These are phyloP conservation scores for Brettanomyces custersianus DNA, from an alignment of 805 yeast genomes.

Conservation along the genomic window DNA sequence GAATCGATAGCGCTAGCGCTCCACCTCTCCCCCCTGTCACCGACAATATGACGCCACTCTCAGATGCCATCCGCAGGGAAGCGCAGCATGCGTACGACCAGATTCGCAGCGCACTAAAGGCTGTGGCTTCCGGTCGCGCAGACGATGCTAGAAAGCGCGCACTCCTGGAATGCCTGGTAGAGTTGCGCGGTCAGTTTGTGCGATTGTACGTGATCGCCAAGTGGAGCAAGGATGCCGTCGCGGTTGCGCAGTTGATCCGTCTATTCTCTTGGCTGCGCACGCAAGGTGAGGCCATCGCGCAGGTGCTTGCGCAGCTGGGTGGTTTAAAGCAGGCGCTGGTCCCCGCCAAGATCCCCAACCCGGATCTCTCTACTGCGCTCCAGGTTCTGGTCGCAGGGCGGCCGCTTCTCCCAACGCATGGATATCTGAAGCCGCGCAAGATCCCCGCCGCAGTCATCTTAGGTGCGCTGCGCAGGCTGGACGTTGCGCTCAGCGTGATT, in stretches of 20 bases:
- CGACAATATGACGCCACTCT: conserved; percentile 57
- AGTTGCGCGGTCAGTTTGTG: conserved; percentile 73
- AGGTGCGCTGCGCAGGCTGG: conserved; percentile 56
- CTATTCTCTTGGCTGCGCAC: conserved; percentile 79
- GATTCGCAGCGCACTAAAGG: conserved; percentile 50
- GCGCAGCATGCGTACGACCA: conserved; percentile 57
- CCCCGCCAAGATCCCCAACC: conserved; percentile 87
- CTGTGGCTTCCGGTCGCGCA: conserved; percentile 39
- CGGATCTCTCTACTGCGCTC: conserved; percentile 80
- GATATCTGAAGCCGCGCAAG: conserved; percentile 38
- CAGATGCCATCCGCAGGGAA: conserved; percentile 48
- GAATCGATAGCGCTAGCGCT: conserved; percentile 2
- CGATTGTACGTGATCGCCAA: conserved; percentile 78
- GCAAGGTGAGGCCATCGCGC: conserved; percentile 59
- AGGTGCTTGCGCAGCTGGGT: conserved; percentile 59
- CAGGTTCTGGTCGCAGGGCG: conserved; percentile 74
- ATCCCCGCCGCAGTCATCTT: conserved; percentile 50
- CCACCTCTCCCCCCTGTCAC: conserved; percentile 58
- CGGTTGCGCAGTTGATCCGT: conserved; percentile 72
- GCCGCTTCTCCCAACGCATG: conserved; percentile 64
- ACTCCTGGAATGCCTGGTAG: conserved; percentile 60
- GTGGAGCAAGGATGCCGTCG: conserved; percentile 74
- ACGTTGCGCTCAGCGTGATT: conserved; percentile 63
- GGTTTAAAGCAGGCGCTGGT: conserved; percentile 62
- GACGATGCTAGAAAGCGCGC: conserved; percentile 60